These are phyloP conservation scores for Daldinia sp. DNA, from an alignment of 2,329 filamentous ascomycete species.

Conservation along the genomic window DNA sequence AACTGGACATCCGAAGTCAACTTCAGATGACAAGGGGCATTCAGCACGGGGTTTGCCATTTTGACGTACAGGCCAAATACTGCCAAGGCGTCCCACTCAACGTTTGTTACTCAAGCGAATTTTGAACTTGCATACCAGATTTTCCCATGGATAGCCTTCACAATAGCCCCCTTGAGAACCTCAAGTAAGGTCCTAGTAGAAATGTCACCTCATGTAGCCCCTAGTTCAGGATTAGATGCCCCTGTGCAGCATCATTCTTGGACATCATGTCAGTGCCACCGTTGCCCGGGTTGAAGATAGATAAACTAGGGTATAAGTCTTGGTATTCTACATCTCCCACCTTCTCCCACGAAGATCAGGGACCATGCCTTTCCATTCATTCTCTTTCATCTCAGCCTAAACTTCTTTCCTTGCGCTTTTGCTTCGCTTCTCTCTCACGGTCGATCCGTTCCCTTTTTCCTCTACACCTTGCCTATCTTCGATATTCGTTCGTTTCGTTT, in stretches of 20 bases:
- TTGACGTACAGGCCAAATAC: constrained; percentile 17
- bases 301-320: constrained; percentile 35
- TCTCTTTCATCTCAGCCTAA: constrained; percentile 31
- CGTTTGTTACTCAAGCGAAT: constrained; percentile 22
- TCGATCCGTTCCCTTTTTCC: constrained; percentile 39
- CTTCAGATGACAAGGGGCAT: constrained; percentile 37
- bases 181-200: constrained; percentile 23
- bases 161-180: constrained; percentile 22
- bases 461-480: constrained; percentile 25
- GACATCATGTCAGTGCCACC: constrained; percentile 14
- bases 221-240: constrained; percentile 21
- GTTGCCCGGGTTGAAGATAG: constrained; percentile 20
- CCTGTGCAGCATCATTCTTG: constrained; percentile 34
- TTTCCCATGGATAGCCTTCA: constrained; percentile 16
- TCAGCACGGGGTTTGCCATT: constrained; percentile 32
- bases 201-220: constrained; percentile 28
- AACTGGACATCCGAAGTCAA: constrained; percentile 28
- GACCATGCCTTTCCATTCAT: constrained; percentile 28
- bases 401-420: constrained; percentile 22
- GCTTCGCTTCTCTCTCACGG: constrained; percentile 33
- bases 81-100: constrained; percentile 21
- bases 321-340: constrained; percentile 32
- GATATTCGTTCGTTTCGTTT: constrained; percentile 38
- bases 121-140: constrained; percentile 27
- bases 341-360: constrained; percentile 34